Conservation (phyloP, 2,329 filamentous ascomycete species). For the Tricladium varicosporioides region DNA sequence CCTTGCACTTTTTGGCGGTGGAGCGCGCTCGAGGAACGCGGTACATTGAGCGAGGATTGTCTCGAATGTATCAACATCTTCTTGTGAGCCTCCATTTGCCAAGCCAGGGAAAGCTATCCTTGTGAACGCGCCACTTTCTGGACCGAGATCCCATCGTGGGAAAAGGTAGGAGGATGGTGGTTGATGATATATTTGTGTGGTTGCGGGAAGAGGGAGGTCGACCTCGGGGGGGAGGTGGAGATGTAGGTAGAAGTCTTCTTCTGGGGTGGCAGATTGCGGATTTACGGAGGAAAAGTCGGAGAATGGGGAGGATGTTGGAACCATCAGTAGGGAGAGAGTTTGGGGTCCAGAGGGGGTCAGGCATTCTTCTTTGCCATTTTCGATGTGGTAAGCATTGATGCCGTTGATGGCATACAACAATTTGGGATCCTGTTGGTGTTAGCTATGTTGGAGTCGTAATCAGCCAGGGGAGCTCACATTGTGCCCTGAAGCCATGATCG, state of each 20-base stretch:
- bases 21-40: constrained; percentile 83
- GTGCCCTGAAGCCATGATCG: constrained; percentile 30
- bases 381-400: constrained; percentile 87
- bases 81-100: constrained; percentile 75
- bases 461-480: constrained; percentile 23
- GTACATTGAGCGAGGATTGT: constrained; percentile 98
- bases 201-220: constrained; percentile 88
- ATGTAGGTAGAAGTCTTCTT: constrained; percentile 96
- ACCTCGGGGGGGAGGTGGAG: constrained; percentile 92
- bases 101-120: constrained; percentile 83
- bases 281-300: constrained; percentile 51
- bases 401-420: constrained; percentile 72
- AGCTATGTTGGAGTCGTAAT: constrained; percentile 3
- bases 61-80: constrained; percentile 95
- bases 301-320: constrained; percentile 79
- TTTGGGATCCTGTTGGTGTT: constrained; percentile 51
- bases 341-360: constrained; percentile 85
- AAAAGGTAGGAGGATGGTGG: constrained; percentile 91
- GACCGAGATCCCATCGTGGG: constrained; percentile 89
- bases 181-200: constrained; percentile 96
- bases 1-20: constrained; percentile 43
- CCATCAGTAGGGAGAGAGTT: constrained; percentile 92
- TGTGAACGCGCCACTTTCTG: constrained; percentile 86
- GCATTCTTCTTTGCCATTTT: constrained; percentile 78
- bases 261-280: constrained; percentile 53